A percentile compares a stretch with the other conserved stretches of the same genome.
Evolutionary conservation across 2,329 filamentous ascomycete genomes (phyloP).

Genomic region (Pseudopithomyces maydicus): DNA sequence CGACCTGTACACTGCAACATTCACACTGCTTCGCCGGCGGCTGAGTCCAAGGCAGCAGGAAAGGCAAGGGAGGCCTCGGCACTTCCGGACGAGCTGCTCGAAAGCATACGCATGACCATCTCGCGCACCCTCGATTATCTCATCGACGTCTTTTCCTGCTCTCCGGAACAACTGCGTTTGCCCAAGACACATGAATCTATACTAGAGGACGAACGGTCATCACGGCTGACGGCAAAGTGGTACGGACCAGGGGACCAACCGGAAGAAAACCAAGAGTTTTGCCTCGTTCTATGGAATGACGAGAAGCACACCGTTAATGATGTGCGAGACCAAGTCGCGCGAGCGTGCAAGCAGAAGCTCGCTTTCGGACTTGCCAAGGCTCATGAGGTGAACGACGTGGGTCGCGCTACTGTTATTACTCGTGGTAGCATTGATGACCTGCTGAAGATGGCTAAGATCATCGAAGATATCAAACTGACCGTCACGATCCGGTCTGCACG

Average conservation of each 20-base stretch:
- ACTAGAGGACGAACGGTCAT: conserved; percentile 77
- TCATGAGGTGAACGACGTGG: conserved; percentile 86
- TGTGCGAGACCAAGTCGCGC: conserved; percentile 85
- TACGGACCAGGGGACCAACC: conserved; percentile 65
- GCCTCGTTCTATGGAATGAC: conserved; percentile 93
- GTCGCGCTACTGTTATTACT: conserved; percentile 83
- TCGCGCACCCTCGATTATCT: conserved; percentile 88
- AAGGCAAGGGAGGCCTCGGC: conserved; percentile 60
- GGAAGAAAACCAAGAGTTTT: conserved; percentile 74
- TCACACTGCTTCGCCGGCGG: conserved; percentile 66
- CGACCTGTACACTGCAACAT: conserved; percentile 89
- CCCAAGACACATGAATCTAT: conserved; percentile 84
- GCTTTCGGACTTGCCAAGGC: conserved; percentile 75
- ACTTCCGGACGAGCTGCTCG: conserved; percentile 75
- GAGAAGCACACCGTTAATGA: conserved; percentile 97
- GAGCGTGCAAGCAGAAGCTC: conserved; percentile 78
- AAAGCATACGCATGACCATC: conserved; percentile 84
- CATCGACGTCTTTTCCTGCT: conserved; percentile 97
- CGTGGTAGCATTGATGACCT: conserved; percentile 73
- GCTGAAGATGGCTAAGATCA: conserved; percentile 77
- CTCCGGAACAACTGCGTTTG: conserved; percentile 89
- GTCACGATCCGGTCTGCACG: conserved; percentile 91
- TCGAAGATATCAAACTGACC: conserved; percentile 95
- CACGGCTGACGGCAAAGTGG: conserved; percentile 76
- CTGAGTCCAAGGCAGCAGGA: conserved; percentile 52